These are phyloP conservation scores for Prunus mongolica DNA, from an alignment of 306 rosid species.

Conservation along the genomic window DNA sequence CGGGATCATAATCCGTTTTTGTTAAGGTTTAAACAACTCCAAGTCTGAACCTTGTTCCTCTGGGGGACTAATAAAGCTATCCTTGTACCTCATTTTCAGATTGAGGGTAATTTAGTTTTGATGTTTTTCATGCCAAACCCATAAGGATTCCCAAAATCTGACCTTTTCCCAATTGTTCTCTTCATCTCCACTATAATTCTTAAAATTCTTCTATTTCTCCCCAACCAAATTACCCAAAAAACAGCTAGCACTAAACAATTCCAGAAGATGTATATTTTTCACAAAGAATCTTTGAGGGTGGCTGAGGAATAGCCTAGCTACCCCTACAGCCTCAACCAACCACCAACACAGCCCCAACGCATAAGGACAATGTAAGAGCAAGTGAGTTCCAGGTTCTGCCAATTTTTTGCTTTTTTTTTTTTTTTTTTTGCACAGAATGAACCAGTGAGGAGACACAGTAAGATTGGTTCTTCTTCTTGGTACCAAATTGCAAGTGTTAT, in stretches of 20 bases:
- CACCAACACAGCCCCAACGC: not conserved
- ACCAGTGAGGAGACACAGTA: not conserved
- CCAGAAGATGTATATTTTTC: not conserved
- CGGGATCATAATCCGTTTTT: no score
- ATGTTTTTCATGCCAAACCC: not conserved
- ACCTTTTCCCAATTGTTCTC: not conserved
- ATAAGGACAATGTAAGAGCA: not conserved
- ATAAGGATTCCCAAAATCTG: not conserved
- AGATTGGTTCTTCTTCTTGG: not conserved
- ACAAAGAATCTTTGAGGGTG: not conserved
- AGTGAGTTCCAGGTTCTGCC: no score
- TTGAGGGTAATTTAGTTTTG: no score
- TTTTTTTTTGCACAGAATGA: not conserved
- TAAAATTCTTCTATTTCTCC: not conserved
- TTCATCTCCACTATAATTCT: not conserved
- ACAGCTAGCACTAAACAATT: not conserved
- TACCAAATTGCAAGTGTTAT: not conserved
- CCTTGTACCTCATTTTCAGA: no score
- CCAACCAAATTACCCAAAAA: not conserved
- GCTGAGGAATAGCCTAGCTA: not conserved
- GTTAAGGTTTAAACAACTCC: no score
- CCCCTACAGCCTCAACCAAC: not conserved
- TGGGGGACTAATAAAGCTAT: no score
- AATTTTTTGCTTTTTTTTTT: fast-evolving
- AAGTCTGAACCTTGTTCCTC: no score